Evolutionary conservation across 2,329 filamentous ascomycete species (phyloP).

Genomic region (Scedosporium boydii): DNA sequence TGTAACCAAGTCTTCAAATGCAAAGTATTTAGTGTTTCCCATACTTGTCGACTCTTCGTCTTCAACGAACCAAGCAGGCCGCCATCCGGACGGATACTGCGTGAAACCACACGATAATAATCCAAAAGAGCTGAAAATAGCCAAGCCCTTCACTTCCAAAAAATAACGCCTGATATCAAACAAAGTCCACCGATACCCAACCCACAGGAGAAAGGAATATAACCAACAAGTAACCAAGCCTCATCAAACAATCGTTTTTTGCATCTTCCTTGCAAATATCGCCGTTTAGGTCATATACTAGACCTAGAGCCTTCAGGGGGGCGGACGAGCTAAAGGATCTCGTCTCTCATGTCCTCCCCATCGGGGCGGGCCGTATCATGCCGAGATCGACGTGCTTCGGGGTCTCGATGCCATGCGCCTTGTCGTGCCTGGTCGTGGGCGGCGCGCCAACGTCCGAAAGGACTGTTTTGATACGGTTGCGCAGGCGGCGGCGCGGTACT

Average conservation of each 20-base stretch:
- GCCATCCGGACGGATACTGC: too few species aligned
- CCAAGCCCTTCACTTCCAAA: background rate
- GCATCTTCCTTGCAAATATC: too few species aligned
- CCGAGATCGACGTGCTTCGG: constrained; percentile 10
- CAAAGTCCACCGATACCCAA: background rate
- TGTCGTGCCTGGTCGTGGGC: constrained; percentile 10
- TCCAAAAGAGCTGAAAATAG: background rate
- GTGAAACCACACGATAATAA: background rate
- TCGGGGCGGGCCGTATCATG: constrained; percentile 7
- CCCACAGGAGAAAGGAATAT: background rate
- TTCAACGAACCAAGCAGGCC: too few species aligned
- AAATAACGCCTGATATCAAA: background rate
- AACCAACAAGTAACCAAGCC: background rate
- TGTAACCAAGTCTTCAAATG: background rate
- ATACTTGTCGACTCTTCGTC: too few species aligned
- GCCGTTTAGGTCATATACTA: too few species aligned
- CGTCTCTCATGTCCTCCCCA: constrained; percentile 8
- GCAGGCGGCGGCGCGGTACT: constrained; percentile 2
- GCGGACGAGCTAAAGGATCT: background rate
- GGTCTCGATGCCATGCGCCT: constrained; percentile 8
- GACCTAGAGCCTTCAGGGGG: too few species aligned
- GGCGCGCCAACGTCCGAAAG: constrained; percentile 12
- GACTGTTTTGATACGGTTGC: constrained; percentile 4
- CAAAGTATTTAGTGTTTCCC: too few species aligned
- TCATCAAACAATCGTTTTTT: too few species aligned